These are phyloP conservation scores for Paxillus involutus DNA, from an alignment of 768 basidiomycete species.

Conservation along the genomic window DNA sequence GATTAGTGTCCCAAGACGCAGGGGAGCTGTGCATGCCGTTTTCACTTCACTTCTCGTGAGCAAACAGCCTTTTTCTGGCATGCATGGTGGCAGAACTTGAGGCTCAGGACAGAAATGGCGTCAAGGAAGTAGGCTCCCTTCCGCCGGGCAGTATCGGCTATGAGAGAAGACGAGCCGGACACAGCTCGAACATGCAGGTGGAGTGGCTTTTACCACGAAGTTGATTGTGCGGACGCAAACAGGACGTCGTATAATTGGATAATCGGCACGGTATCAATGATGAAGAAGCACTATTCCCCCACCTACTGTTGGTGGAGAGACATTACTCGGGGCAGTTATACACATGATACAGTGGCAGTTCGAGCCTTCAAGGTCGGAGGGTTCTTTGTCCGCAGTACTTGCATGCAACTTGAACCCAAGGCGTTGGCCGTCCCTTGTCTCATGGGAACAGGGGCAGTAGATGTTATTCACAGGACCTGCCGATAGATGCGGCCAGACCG, in stretches of 20 bases:
- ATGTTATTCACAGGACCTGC: neutral
- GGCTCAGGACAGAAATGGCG: neutral
- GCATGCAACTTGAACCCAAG: neutral
- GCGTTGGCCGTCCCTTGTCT: neutral
- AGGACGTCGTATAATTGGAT: neutral
- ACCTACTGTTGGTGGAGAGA: neutral
- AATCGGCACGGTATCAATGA: constrained; percentile 1
- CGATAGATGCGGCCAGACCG: neutral
- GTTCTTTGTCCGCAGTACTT: neutral
- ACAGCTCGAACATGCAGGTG: neutral
- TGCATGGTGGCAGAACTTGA: neutral
- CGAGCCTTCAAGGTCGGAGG: neutral
- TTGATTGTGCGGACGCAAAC: neutral
- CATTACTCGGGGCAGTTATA: neutral
- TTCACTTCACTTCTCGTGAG: no score
- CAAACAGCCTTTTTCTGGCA: neutral
- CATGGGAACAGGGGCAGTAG: neutral
- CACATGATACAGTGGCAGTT: neutral
- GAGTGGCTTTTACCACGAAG: neutral
- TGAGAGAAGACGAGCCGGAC: constrained; percentile 8
- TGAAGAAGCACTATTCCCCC: neutral
- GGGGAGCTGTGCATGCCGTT: neutral
- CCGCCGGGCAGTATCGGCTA: constrained; percentile 14
- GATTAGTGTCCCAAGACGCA: neutral
- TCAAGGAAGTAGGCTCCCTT: neutral